phyloP scores from a whole-genome alignment of 371 early-diverging fungal species.

The Basidiobolus meristosporus region DNA sequence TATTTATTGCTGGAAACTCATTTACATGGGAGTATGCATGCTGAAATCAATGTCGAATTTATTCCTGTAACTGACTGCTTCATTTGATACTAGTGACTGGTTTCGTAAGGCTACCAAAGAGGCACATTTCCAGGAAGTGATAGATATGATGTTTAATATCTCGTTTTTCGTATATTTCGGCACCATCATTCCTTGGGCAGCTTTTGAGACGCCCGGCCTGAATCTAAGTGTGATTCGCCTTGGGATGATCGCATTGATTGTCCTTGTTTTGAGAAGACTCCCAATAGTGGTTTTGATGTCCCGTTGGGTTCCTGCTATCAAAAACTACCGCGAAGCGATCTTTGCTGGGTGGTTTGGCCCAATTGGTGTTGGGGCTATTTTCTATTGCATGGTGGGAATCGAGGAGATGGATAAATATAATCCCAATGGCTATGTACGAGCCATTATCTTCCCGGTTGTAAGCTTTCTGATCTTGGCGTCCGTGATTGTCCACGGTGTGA shows the following conservation, averaged over 20 bases:
- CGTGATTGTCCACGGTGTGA: slow-evolving; percentile 60
- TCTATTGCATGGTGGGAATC: slow-evolving; percentile 37
- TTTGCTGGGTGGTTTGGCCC: slow-evolving; percentile 97
- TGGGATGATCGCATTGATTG: slow-evolving; percentile 35
- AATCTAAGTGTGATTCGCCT: slow-evolving; percentile 44
- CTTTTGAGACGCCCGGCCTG: slow-evolving; percentile 28
- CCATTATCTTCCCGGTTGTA: slow-evolving; percentile 35
- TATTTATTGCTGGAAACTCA: slow-evolving; percentile 77
- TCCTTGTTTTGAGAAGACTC: slow-evolving; percentile 68
- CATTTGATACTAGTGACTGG: slow-evolving; percentile 34
- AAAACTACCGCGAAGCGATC: slow-evolving; percentile 57
- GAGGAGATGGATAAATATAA: slow-evolving; percentile 18
- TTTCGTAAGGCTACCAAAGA: slow-evolving; percentile 71
- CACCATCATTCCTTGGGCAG: slow-evolving; percentile 59
- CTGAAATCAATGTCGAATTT: not conserved
- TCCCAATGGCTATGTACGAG: slow-evolving; percentile 7
- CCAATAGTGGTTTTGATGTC: slow-evolving; percentile 52
- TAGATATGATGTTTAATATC: slow-evolving; percentile 78
- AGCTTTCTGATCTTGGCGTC: slow-evolving; percentile 55
- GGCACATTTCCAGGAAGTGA: slow-evolving; percentile 74
- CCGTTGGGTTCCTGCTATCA: slow-evolving; percentile 47
- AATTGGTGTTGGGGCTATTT: slow-evolving; percentile 82
- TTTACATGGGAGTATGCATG: slow-evolving; percentile 58
- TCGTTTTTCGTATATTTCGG: no score
- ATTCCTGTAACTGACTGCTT: no score